phyloP scores from a whole-genome alignment of 2,329 filamentous ascomycete genomes.

The Aspergillus glaucus region DNA sequence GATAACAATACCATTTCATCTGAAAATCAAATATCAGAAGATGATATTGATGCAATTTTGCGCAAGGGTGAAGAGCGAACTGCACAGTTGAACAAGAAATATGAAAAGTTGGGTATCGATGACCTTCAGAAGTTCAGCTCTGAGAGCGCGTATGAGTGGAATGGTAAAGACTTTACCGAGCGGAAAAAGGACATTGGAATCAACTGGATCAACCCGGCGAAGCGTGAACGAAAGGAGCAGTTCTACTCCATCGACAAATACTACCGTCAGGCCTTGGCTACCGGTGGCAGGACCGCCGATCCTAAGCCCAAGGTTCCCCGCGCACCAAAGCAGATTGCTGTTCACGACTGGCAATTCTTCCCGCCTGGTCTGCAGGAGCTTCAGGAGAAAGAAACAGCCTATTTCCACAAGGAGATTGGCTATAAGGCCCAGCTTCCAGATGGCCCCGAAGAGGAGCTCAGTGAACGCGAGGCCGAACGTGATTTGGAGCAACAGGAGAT shows the following conservation, averaged over 20 bases:
- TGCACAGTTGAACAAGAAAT: constrained; percentile 83
- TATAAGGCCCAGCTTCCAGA: constrained; percentile 91
- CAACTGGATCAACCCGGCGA: constrained; percentile 96
- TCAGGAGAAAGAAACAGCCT: constrained; percentile 94
- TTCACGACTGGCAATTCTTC: constrained; percentile 98
- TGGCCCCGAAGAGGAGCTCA: constrained; percentile 78
- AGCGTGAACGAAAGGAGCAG: constrained; percentile 96
- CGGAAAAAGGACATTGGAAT: constrained; percentile 88
- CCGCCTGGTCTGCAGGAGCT: constrained; percentile 75
- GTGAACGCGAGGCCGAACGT: constrained; percentile 79
- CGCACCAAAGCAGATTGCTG: constrained; percentile 82
- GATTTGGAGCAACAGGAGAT: constrained; percentile 86
- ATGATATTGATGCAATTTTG: constrained; percentile 85
- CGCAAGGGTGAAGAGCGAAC: constrained; percentile 82
- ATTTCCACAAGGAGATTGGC: constrained; percentile 89
- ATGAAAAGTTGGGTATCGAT: constrained; percentile 94
- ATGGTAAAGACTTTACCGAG: constrained; percentile 89
- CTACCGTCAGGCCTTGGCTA: constrained; percentile 85
- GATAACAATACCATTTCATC: constrained; percentile 60
- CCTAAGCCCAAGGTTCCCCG: constrained; percentile 92
- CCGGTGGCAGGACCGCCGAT: constrained; percentile 70
- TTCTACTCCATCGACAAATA: constrained; percentile 99
- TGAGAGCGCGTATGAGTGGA: constrained; percentile 98
- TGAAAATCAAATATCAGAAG: constrained; percentile 65
- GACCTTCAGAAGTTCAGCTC: constrained; percentile 97